Evolutionary conservation across 2,329 filamentous ascomycete genomes (phyloP), one percentile per base, ranked within the genome.

Genomic region (Penicillium sp.): DNA sequence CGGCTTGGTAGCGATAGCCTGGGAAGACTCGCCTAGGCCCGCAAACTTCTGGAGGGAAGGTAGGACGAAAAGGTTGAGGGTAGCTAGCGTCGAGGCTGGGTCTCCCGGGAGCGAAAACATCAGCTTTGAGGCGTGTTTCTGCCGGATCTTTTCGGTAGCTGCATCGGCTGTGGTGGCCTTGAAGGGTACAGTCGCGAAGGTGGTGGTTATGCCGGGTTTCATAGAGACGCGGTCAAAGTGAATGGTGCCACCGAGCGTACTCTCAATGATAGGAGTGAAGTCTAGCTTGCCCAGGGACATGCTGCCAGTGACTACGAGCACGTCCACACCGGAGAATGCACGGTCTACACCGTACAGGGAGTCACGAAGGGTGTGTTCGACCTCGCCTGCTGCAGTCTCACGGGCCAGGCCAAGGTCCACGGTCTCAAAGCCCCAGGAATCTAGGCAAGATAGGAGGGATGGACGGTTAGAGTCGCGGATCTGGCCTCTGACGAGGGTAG

Each of bases 241-340:
- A 61, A 97, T 96, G 0, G 87, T 92, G 4, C 94, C 93, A 54
- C 91, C 91, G 1, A 97, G 82, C 10, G 10, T 39, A 1, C 85
- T 86, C 77, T 97, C 93, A 65, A 97, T 89, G 0, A 92, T 97
- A 0, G 93, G 91, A 70, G 97, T 97, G 12, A 97, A 85, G 72
- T 97, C 94, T 4, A 96, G 85, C 74, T 97, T 93, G 53, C 93
- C 93, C 93, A 97, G 97, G 4, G 89, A 95, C 18, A 97, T 93
- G 18, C 37, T 39, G 6, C 37, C 16, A 6, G 29, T 32, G 46
- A 94, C 93, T 21, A 39, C 37, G n/a, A 39, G 37, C 18, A 39
- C 3, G 3, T 39, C 37, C 3, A 39, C 6, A 10, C 37, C 6
- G 13, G 37, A 13, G 10, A 7, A 39, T 39, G 37, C 37, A 39